A percentile compares a stretch with the other conserved stretches of the same genome.
Conservation (phyloP, 345 rosid genomes). For the Gossypium bickii region DNA sequence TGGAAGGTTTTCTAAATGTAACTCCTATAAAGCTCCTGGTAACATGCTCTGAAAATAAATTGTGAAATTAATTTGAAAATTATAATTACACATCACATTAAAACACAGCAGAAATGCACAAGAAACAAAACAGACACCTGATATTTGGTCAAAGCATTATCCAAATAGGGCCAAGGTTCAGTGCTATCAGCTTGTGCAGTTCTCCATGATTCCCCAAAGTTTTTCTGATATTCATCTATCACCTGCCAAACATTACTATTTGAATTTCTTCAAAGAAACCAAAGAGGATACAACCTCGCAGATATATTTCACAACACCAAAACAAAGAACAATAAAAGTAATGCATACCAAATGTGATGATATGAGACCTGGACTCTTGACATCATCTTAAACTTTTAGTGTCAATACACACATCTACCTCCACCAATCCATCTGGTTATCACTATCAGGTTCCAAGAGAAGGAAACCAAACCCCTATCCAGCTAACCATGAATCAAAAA, state of each 20-base stretch:
- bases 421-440: background rate
- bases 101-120: background rate
- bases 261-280: background rate
- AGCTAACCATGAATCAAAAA: background rate
- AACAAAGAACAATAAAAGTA: background rate
- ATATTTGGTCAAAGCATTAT: slow-evolving; percentile 69
- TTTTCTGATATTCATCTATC: slow-evolving; percentile 89
- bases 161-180: slow-evolving; percentile 79
- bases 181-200: slow-evolving; percentile 50
- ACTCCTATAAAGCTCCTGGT: background rate
- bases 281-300: background rate
- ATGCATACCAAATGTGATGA: background rate
- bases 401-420: background rate
- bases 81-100: background rate
- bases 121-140: slow-evolving; percentile 49
- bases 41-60: too few species aligned
- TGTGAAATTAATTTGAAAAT: background rate
- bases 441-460: background rate
- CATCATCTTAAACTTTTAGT: background rate
- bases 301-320: background rate
- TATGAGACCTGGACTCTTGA: background rate
- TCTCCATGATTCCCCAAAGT: slow-evolving; percentile 86
- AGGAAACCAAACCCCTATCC: background rate
- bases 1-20: background rate
- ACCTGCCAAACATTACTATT: slow-evolving; percentile 38